A percentile compares a stretch with the other conserved stretches of the same genome.
Conservation (phyloP, 1,284 basidiomycete genomes). For the Tilletia setariae region DNA sequence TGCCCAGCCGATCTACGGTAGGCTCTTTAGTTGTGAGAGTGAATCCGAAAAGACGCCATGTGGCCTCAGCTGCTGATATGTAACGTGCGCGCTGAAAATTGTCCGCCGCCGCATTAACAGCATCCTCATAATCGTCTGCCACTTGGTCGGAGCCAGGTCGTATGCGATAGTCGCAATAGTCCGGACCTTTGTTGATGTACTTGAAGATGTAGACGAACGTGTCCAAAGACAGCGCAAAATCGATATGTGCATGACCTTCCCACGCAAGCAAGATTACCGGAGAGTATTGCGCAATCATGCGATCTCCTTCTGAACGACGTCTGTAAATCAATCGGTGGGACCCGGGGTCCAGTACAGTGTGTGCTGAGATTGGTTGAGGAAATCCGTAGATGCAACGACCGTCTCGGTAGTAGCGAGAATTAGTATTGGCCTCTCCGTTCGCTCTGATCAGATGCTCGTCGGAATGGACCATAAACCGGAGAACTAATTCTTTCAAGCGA, state of each 20-base stretch:
- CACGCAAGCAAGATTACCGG: no score
- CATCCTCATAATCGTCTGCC: not conserved
- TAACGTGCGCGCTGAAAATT: not conserved
- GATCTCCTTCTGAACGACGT: not conserved
- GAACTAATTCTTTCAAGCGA: not conserved
- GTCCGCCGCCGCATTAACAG: not conserved
- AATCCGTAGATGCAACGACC: not conserved
- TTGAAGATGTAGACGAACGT: not conserved
- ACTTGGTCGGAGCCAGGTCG: no score
- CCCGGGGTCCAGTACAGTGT: not conserved
- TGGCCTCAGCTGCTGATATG: not conserved
- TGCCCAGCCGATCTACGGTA: not conserved
- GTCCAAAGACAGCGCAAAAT: not conserved
- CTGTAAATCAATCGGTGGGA: not conserved
- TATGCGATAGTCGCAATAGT: not conserved
- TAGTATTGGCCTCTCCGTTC: not conserved
- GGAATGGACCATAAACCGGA: not conserved
- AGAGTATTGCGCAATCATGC: not conserved
- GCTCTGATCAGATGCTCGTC: not conserved
- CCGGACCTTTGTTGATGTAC: not conserved
- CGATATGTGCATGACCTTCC: not conserved
- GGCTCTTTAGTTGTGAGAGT: not conserved
- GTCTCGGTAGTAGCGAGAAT: not conserved
- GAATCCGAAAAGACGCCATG: not conserved
- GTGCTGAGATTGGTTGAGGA: not conserved